Base-by-base conservation (phyloP, 805 yeast species). In the Cyberlindnera euphorbiae region DNA sequence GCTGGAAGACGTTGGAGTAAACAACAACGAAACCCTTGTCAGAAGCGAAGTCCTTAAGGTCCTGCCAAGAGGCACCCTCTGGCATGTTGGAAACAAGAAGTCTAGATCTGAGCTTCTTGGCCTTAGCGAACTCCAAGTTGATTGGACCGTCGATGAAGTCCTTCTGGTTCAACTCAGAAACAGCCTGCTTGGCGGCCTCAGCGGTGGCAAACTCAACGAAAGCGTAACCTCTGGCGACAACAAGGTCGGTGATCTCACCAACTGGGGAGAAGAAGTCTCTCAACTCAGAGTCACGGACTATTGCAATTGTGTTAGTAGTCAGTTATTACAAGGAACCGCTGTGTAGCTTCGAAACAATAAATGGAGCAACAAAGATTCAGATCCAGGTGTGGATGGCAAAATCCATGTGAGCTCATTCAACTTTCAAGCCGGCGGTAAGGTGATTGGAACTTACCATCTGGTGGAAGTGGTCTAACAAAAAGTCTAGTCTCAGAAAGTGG, bases 41-140 rank as follows among this genome's bases (percentile, higher is more conserved):
- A 59, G 95, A 75, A 47, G 87, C 88, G 58, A 85, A 78, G 67
- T 90, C 97, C 69, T 88, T 84, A 57, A 84, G 73, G 54, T 82
- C 90, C 70, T 84, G 93, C 94, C 94, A 84, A 34, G 86, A 79
- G 39, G 84, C 71, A 45, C 79, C 79, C 50, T 79, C 82, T 50
- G 89, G 89, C 53, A 84, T 68, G 62, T 77, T 76, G 49, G 75
- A 62, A 24, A 83, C 75, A 56, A 79, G 73, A 42, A 80, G 77
- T 69, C 93, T 76, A 66, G 66, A 76, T 63, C 82, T 79, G 54
- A 86, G 86, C 59, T 81, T 78, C 43, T 42, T 52, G 30, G 53
- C 48, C 53, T 59, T 66, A 16, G 72, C 66, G 44, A 52, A 68
- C 33, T 62, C 67, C 32, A 68, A 60, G 46, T 63, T 67, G 39